Evolutionary conservation across 331 rosid genomes (phyloP), one percentile per base, ranked within the genome.

Genomic region (Erythrophleum ivorense): DNA sequence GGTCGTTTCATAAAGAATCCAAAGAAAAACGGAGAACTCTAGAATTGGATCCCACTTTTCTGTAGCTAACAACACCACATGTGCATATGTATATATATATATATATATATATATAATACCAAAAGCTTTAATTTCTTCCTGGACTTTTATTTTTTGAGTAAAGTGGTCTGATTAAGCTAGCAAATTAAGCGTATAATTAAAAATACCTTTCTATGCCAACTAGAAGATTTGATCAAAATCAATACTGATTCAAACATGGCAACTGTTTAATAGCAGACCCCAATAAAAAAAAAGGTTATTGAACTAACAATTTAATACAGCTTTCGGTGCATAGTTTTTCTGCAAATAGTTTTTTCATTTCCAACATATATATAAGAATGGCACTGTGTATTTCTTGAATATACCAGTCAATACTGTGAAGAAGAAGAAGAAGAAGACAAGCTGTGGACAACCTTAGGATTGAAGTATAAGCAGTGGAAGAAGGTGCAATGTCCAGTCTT

Each of bases 401-500:
- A 40, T 7, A 65, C 4, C 33, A n/a, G 73, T 68, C 36, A 69
- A 69, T 11, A 21, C 38, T 69, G 74, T 69, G 55, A 69, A 45
- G 74, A 55, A 57, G 79, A 69, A n/a, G 75, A 45, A 49, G 36
- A 69, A 19, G 73, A 68, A 6, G 38, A 21, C 33, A 40, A 57
- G 18, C n/a, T 21, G 31, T 11, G 62, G 67, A 65, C 60, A 81
- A 74, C 29, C 84, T 64, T 81, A 29, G 60, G 45, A 14, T 24
- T 53, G 7, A 81, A 81, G 84, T 74, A 48, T 40, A 9, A 74
- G 55, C n/a, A 13, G 69, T 69, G 74, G 74, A 46, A 69, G 33
- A 45, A 43, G 74, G 57, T 69, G 74, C 11, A 45, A 45, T 69
- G 74, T 69, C 74, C 7, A 69, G 57, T 69, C 74, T 24, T 43